These are phyloP conservation scores for Globisporangium lucens DNA, from an alignment of 352 stramenopile genomes.

Conservation along the genomic window DNA sequence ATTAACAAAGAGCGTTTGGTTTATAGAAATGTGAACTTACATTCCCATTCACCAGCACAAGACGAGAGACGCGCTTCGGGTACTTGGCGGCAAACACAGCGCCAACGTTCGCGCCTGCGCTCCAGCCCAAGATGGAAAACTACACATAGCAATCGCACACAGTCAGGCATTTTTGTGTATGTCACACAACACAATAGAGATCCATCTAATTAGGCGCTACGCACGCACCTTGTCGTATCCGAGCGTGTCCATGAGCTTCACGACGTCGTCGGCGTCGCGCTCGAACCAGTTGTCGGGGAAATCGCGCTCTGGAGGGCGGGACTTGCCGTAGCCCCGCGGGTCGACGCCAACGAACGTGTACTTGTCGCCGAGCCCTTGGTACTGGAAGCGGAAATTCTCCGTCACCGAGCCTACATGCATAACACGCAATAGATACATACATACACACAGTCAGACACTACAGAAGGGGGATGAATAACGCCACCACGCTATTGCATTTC, in stretches of 20 bases:
- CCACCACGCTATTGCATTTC: background rate
- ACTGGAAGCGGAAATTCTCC: constrained; percentile 62
- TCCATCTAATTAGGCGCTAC: background rate
- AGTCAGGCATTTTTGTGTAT: background rate
- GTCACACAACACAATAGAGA: background rate
- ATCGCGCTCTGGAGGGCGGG: constrained; percentile 38
- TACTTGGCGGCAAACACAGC: constrained; percentile 68
- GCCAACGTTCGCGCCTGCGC: constrained; percentile 69
- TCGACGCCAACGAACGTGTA: constrained; percentile 74
- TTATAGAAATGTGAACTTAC: constrained; percentile 26
- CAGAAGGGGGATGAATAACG: background rate
- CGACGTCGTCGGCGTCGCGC: constrained; percentile 67
- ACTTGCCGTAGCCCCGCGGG: constrained; percentile 50
- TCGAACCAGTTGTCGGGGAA: constrained; percentile 61
- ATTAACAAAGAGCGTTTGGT: background rate
- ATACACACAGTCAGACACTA: background rate
- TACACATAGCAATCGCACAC: constrained; percentile 13
- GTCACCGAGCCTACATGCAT: constrained; percentile 31
- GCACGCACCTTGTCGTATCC: constrained; percentile 45
- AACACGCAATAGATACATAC: background rate
- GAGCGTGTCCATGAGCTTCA: constrained; percentile 54
- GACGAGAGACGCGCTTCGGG: constrained; percentile 60
- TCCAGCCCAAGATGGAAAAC: constrained; percentile 76
- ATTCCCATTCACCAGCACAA: constrained; percentile 80
- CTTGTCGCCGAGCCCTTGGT: constrained; percentile 38